phyloP scores from a whole-genome alignment of 1,284 basidiomycete genomes.

The Ganoderma meredithae region DNA sequence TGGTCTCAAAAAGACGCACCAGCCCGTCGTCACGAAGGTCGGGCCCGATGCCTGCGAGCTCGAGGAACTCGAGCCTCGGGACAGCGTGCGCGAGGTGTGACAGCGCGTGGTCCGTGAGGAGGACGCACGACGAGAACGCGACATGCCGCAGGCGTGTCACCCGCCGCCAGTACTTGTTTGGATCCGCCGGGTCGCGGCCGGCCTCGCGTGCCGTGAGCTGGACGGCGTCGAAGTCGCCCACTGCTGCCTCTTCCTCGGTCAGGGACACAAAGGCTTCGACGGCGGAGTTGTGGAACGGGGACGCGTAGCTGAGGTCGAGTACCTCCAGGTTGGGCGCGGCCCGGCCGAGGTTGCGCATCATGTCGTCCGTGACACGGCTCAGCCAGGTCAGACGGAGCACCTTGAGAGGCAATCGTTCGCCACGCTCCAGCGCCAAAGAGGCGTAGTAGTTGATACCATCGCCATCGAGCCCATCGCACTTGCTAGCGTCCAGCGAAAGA shows the following conservation, averaged over 20 bases:
- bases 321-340: constrained; percentile 78
- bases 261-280: constrained; percentile 76
- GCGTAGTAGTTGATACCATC: constrained; percentile 61
- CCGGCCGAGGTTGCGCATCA: constrained; percentile 67
- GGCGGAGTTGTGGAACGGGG: constrained; percentile 76
- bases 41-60: constrained; percentile 81
- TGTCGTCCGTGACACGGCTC: constrained; percentile 61
- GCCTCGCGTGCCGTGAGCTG: constrained; percentile 67
- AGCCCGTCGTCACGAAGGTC: constrained; percentile 76
- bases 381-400: constrained; percentile 74
- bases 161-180: constrained; percentile 61
- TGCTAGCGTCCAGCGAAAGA: constrained; percentile 72
- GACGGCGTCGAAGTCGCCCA: constrained; percentile 46
- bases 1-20: constrained; percentile 74
- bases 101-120: constrained; percentile 79
- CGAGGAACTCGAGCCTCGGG: constrained; percentile 81
- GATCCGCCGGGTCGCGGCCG: constrained; percentile 64
- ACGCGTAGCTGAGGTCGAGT: constrained; percentile 82
- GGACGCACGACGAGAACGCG: constrained; percentile 75
- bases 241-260: constrained; percentile 43
- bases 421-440: constrained; percentile 49
- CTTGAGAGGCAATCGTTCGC: constrained; percentile 57
- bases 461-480: constrained; percentile 76
- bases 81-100: constrained; percentile 75
- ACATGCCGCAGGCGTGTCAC: constrained; percentile 82